phyloP scores from a whole-genome alignment of 1,139 yeast genomes.

The Yamadazyma sp. region DNA sequence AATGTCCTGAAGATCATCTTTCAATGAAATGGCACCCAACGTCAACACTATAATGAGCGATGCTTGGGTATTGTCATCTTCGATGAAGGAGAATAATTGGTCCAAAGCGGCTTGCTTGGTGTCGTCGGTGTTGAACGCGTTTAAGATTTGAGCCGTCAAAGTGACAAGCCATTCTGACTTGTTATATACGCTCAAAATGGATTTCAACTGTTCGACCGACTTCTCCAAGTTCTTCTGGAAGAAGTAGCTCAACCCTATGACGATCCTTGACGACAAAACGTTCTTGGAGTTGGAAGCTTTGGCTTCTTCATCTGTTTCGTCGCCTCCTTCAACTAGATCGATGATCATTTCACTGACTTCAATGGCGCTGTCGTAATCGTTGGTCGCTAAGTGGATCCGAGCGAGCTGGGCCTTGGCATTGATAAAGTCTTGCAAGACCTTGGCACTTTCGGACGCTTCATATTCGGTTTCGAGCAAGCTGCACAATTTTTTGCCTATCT shows the following conservation, averaged over 20 bases:
- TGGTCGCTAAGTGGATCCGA: slow-evolving; percentile 63
- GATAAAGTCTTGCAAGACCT: slow-evolving; percentile 51
- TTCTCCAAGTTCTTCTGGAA: slow-evolving; percentile 61
- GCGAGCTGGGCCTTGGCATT: slow-evolving; percentile 68
- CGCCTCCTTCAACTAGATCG: slow-evolving; percentile 46
- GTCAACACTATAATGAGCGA: slow-evolving; percentile 66
- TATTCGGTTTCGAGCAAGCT: slow-evolving; percentile 54
- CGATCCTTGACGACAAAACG: slow-evolving; percentile 61
- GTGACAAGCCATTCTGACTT: slow-evolving; percentile 64
- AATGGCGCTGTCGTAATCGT: slow-evolving; percentile 55
- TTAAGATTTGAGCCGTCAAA: slow-evolving; percentile 74
- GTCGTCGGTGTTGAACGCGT: slow-evolving; percentile 70
- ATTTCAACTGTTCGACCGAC: slow-evolving; percentile 66
- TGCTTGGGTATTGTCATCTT: slow-evolving; percentile 51
- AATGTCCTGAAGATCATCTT: slow-evolving; percentile 61
- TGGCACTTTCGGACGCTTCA: slow-evolving; percentile 55
- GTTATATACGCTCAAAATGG: slow-evolving; percentile 47
- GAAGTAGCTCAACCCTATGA: slow-evolving; percentile 68
- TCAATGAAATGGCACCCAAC: slow-evolving; percentile 77
- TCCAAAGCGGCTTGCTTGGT: slow-evolving; percentile 80
- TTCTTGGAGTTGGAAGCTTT: slow-evolving; percentile 8
- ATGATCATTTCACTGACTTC: slow-evolving; percentile 61
- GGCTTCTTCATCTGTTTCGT: slow-evolving; percentile 8
- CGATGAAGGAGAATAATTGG: slow-evolving; percentile 64
- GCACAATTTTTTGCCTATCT: slow-evolving; percentile 48